phyloP scores from a whole-genome alignment of 148 eudicot species.

The Polygonum aviculare region DNA sequence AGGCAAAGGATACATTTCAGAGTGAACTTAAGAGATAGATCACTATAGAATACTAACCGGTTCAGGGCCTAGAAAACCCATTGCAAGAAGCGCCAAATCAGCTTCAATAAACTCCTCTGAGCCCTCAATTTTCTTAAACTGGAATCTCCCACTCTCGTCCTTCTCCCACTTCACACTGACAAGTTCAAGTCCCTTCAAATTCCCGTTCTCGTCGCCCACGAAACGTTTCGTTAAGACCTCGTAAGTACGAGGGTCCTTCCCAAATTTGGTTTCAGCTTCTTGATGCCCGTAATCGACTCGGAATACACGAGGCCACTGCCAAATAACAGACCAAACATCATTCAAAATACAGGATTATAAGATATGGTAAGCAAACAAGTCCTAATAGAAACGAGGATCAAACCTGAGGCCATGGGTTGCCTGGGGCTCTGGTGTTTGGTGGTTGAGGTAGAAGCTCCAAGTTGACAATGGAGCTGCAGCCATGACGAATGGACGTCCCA shows the following conservation, averaged over 20 bases:
- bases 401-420: constrained; percentile 99
- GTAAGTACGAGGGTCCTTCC: constrained; percentile 89
- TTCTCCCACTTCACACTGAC: constrained; percentile 86
- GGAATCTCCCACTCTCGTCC: constrained; percentile 79
- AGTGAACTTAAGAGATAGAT: neutral
- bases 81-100: constrained; percentile 81
- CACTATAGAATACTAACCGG: constrained; percentile 45
- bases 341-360: neutral
- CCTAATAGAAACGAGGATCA: neutral
- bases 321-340: neutral
- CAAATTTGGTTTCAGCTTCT: constrained; percentile 87
- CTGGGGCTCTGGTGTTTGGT: constrained; percentile 80
- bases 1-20: too few species aligned
- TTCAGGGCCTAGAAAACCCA: constrained; percentile 99
- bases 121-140: constrained; percentile 85
- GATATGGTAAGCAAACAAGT: neutral
- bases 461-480: constrained; percentile 66
- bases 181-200: constrained; percentile 75
- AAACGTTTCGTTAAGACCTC: constrained; percentile 91
- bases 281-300: constrained; percentile 98
- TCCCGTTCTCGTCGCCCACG: constrained; percentile 78
- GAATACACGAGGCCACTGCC: constrained; percentile 97
- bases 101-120: constrained; percentile 68
- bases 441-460: constrained; percentile 96
- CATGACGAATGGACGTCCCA: constrained; percentile 97